Evolutionary conservation across 2,329 filamentous ascomycete species (phyloP), one percentile per base, ranked within the genome.

Genomic region (Coccinonectria pachysandricola): DNA sequence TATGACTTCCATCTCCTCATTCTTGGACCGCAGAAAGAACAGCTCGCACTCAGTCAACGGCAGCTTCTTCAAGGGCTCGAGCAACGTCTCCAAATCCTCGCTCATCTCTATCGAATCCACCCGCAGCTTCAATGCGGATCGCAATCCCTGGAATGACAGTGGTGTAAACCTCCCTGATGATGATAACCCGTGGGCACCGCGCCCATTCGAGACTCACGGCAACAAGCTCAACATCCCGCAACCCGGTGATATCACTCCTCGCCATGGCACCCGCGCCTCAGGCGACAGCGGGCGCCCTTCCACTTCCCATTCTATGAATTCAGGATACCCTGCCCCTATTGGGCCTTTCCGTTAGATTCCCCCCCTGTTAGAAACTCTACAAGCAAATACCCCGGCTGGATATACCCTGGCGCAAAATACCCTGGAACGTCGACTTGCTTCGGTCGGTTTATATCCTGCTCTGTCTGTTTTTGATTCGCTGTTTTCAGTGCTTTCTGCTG

Each of bases 61-160:
- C 35, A 84, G 80, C 20, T 79, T 96, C 53, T 95, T 95, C 70
- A 95, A 93, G 62, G 87, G 87, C 34, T 87, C 81, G 13, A 81
- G 65, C 62, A 88, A 88, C 47, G 81, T 83, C 29, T 95, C 88
- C 40, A 95, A 93, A 62, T 91, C 88, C 24, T 95, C 88, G 17
- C 75, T 96, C 42, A 87, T 93, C 43, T 94, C 86, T 37, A 87
- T 95, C 55, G 88, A 96, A 59, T 95, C 87, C 24, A 86, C 86
- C 18, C 82, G 88, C 52, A 94, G 86, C 62, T 78, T 79, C 56
- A 77, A 78, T 38, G 85, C 85, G 43, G 92, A 94, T 56, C 82
- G 87, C 57, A 94, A 95, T 60, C 87, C 87, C 36, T 96, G 88
- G 88, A 95, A 95, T 54, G 88, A 96, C 55, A 93, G 85, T 50